Conservation (phyloP, 139 green algal genomes). For the Pleodorina starrii region DNA sequence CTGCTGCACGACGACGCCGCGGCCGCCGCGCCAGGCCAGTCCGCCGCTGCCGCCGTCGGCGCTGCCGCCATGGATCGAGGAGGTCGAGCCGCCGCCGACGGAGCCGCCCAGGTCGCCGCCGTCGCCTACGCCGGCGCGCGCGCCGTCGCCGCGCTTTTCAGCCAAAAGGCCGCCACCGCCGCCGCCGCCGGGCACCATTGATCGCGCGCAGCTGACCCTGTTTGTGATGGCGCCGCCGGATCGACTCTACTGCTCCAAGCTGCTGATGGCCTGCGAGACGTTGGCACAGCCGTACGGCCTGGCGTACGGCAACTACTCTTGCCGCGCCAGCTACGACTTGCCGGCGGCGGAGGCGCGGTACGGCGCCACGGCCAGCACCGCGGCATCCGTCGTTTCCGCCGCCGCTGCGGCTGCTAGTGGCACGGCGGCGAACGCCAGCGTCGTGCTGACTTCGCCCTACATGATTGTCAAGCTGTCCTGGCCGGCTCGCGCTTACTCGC, state of each 20-base stretch:
- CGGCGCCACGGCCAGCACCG: background rate
- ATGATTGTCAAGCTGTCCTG: conserved; percentile 1
- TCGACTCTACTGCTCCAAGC: conserved; percentile 20
- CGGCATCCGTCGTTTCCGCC: too few species aligned
- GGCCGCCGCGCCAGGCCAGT: background rate
- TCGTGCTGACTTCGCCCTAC: background rate
- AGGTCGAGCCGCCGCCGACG: background rate
- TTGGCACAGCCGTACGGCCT: conserved; percentile 41
- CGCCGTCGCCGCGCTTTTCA: background rate
- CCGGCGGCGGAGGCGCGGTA: background rate
- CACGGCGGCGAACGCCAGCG: background rate
- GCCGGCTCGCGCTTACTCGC: background rate
- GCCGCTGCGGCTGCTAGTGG: too few species aligned
- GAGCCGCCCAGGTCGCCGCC: background rate
- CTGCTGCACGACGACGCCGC: conserved; percentile 2
- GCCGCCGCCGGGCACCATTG: background rate
- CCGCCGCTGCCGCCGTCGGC: background rate
- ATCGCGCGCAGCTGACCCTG: conserved; percentile 3
- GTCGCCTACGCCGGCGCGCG: background rate
- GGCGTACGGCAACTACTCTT: background rate
- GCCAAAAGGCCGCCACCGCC: background rate
- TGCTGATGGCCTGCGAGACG: conserved; percentile 22
- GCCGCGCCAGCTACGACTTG: background rate
- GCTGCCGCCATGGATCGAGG: background rate
- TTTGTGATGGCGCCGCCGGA: conserved; percentile 21